Evolutionary conservation across 2,329 filamentous ascomycete species (phyloP).

Genomic region (Dothideomycetes sp.): DNA sequence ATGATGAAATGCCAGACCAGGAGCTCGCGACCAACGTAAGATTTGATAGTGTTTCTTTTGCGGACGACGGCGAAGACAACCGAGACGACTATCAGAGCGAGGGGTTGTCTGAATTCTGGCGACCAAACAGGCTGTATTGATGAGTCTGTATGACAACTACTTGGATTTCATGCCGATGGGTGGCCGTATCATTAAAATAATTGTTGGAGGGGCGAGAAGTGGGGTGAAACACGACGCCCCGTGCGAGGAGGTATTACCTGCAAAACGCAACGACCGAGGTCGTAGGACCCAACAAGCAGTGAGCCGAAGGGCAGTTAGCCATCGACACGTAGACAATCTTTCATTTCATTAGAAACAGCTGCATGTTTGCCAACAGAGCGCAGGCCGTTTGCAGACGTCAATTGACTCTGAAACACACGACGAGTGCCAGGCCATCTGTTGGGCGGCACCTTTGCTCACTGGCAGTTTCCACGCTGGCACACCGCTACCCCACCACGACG

Average conservation of each 20-base stretch:
- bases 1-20: too few species aligned
- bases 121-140: constrained; percentile 37
- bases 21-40: too few species aligned
- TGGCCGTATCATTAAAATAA: too few species aligned
- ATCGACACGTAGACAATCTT: too few species aligned
- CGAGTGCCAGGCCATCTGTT: constrained; percentile 10
- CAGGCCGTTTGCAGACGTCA: constrained; percentile 8
- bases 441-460: too few species aligned
- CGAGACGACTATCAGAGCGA: too few species aligned
- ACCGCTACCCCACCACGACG: constrained; percentile 20
- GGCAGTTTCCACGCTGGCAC: constrained; percentile 18
- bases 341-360: too few species aligned
- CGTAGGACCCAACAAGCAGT: not conserved
- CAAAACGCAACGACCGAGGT: constrained; percentile 12
- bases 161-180: not conserved
- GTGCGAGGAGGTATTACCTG: constrained; percentile 9
- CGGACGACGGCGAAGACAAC: too few species aligned
- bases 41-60: too few species aligned
- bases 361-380: constrained; percentile 9
- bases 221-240: constrained; percentile 10
- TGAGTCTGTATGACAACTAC: not conserved
- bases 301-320: constrained; percentile 5
- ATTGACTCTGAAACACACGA: not conserved
- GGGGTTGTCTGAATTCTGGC: constrained; percentile 34
- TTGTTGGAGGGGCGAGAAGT: not conserved